Base-by-base conservation (phyloP, 2,329 filamentous ascomycete species). In the Scortechinia acanthostroma region DNA sequence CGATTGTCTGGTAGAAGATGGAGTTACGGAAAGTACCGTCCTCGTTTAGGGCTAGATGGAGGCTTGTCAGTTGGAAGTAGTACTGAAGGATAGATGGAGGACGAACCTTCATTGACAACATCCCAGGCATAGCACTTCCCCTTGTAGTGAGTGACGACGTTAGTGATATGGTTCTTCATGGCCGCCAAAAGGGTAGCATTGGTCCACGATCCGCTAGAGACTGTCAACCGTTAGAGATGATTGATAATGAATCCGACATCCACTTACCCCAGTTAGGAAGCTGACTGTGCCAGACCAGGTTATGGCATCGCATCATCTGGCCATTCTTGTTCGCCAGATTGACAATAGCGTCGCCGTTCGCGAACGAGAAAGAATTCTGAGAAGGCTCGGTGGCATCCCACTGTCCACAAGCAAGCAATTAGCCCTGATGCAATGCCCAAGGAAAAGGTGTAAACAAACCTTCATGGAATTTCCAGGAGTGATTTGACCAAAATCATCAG, bases 301-400 rank as follows among this genome's bases (percentile, higher is more conserved):
- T 75, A 54, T 80, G 76, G 56, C 76, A 78, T 45, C 76, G 65
- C n/a, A 76, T 57, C 22, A 69, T 45, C 46, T 63, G 55, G 21
- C 54, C 48, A 45, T 64, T 58, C 35, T 54, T 52, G 22, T 52
- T 53, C 10, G 63, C 62, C 28, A 64, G 55, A 33, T 59, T 50
- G 23, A 62, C 51, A 28, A 66, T 57, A 16, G 58, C 55, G 21
- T 77, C 70, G 33, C 70, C 74, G 2, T 65, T 60, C 10, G 68
- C 69, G 55, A 65, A 79, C 53, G 71, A 71, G 64, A 79, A 80
- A 44, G 64, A 58, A 42, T 63, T 64, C 42, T 64, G 68, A 17
- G 64, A 49, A 2, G 73, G 73, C 58, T 80, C 75, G 25, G 64
- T 74, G 50, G 68, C 61, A 49, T 72, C 66, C 73, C 71, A 79